Percentiles rank a stretch among this genome's conserved stretches.
phyloP scores from a whole-genome alignment of 768 basidiomycete species.

The Pulveroboletus sp. region DNA sequence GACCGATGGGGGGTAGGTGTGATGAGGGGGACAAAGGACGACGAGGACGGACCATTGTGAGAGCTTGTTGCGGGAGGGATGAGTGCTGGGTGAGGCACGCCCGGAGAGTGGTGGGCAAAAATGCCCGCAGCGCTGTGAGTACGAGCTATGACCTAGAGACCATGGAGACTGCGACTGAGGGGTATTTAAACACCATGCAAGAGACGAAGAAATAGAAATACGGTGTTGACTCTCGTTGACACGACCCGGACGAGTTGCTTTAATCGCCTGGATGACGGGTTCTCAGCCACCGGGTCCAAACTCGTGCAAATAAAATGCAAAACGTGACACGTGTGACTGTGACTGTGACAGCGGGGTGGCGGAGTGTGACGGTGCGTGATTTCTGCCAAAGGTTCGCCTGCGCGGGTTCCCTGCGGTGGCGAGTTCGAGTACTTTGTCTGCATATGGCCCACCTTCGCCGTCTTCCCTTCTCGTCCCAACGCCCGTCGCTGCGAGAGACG shows the following conservation, averaged over 20 bases:
- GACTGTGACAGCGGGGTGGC: conserved; percentile 11
- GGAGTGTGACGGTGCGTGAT: conserved; percentile 21
- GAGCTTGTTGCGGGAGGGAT: conserved; percentile 4
- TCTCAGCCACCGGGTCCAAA: conserved; percentile 25
- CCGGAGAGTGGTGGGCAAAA: conserved; percentile 33
- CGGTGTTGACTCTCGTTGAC: conserved; percentile 53
- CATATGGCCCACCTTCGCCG: neutral
- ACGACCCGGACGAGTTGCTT: conserved; percentile 27
- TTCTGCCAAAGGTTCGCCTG: conserved; percentile 29
- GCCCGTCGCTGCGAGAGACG: no score
- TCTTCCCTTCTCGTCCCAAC: no score
- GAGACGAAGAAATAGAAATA: conserved; percentile 28
- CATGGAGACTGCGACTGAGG: conserved; percentile 28
- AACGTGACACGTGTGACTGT: conserved; percentile 1
- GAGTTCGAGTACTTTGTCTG: conserved; percentile 8
- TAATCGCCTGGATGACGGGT: conserved; percentile 21
- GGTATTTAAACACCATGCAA: conserved; percentile 46
- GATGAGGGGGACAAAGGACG: neutral
- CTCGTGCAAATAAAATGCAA: conserved; percentile 10
- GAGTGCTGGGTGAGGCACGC: conserved; percentile 14
- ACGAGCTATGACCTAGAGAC: conserved; percentile 40
- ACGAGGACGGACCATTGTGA: conserved; percentile 40
- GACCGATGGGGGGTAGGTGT: neutral
- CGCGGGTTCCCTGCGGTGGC: no score
- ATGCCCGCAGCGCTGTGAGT: conserved; percentile 54